Evolutionary conservation across 2,329 filamentous ascomycete species (phyloP).

Genomic region (Cladophialophora yegresii): DNA sequence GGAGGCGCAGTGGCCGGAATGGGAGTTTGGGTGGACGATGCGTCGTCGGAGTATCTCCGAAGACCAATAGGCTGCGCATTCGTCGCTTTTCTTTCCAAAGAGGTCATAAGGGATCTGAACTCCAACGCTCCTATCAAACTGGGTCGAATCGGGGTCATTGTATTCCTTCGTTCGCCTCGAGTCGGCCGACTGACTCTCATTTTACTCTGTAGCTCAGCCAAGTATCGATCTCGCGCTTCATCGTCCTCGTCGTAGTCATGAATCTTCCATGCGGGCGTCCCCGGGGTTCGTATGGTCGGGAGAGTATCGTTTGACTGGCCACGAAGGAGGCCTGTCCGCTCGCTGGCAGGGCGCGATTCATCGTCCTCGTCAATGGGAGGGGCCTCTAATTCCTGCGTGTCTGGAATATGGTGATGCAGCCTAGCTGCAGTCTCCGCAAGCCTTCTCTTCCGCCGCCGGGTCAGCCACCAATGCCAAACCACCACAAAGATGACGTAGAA

Average conservation of each 20-base stretch:
- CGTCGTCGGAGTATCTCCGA: constrained; percentile 69
- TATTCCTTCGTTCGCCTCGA: constrained; percentile 66
- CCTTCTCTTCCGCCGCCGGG: constrained; percentile 61
- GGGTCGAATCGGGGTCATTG: constrained; percentile 82
- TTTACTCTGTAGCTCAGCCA: constrained; percentile 83
- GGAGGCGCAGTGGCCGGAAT: constrained; percentile 42
- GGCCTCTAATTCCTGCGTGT: constrained; percentile 60
- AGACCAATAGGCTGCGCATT: constrained; percentile 68
- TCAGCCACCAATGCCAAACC: constrained; percentile 84
- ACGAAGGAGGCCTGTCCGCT: constrained; percentile 49
- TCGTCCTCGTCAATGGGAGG: constrained; percentile 60
- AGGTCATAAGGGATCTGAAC: constrained; percentile 87
- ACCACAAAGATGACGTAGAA: constrained; percentile 90
- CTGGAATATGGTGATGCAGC: constrained; percentile 68
- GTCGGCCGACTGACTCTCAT: constrained; percentile 81
- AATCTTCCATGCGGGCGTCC: constrained; percentile 46
- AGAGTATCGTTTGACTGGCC: constrained; percentile 64
- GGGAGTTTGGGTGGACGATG: constrained; percentile 46
- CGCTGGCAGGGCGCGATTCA: constrained; percentile 50
- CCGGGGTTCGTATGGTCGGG: constrained; percentile 59
- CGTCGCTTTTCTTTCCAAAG: constrained; percentile 77
- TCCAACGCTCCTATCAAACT: constrained; percentile 92
- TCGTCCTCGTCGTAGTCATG: constrained; percentile 62
- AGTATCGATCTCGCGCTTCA: constrained; percentile 59
- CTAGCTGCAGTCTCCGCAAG: constrained; percentile 71